These are phyloP conservation scores for Colletotrichum trifolii DNA, from an alignment of 2,329 filamentous ascomycete species.

Conservation along the genomic window DNA sequence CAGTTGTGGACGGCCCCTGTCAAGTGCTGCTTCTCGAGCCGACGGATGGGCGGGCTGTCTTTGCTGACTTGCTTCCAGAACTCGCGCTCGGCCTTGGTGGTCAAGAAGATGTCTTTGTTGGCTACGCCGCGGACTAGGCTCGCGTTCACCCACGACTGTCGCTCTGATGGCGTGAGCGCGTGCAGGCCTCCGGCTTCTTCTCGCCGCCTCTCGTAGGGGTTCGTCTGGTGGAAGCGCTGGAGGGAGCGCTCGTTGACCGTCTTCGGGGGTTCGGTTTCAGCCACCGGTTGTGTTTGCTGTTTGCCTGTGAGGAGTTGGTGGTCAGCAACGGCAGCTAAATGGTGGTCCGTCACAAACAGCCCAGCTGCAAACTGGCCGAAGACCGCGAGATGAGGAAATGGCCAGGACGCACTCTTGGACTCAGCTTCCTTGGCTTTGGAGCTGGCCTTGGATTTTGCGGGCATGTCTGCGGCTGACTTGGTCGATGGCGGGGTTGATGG, in stretches of 20 bases:
- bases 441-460: constrained; percentile 50
- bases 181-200: constrained; percentile 57
- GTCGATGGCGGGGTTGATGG: constrained; percentile 37
- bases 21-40: constrained; percentile 44
- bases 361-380: neutral
- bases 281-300: constrained; percentile 40
- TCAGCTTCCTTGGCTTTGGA: constrained; percentile 45
- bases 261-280: constrained; percentile 45
- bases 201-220: constrained; percentile 59
- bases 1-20: constrained; percentile 51
- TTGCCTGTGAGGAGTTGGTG: constrained; percentile 35
- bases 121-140: constrained; percentile 57
- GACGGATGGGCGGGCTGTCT: constrained; percentile 60
- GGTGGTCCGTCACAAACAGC: too few species aligned
- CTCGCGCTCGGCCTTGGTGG: constrained; percentile 64
- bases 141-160: constrained; percentile 59
- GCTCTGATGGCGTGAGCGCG: constrained; percentile 59
- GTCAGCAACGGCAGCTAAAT: neutral
- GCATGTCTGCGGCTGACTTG: constrained; percentile 43
- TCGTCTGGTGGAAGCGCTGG: constrained; percentile 61
- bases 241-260: constrained; percentile 62
- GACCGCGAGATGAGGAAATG: constrained; percentile 33
- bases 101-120: constrained; percentile 47
- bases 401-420: constrained; percentile 32
- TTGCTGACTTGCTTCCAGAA: constrained; percentile 68